Conservation (phyloP, 441 rosid species). For the Isatis lusitanica region DNA sequence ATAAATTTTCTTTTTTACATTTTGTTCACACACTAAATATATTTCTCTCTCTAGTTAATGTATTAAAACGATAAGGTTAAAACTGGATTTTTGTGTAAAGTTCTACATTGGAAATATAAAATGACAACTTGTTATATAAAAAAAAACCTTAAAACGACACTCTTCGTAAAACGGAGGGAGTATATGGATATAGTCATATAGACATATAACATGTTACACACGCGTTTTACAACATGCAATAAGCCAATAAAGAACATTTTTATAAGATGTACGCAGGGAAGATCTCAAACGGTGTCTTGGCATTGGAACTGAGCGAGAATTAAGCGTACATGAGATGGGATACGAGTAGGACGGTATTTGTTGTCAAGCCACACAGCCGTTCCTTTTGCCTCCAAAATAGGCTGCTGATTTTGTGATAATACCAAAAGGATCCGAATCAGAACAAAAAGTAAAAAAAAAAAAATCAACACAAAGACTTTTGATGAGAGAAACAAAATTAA, state of each 20-base stretch:
- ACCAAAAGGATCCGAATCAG: not conserved
- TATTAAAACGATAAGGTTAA: too few species aligned
- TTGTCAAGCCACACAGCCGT: slow-evolving; percentile 80
- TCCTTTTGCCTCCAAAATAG: slow-evolving; percentile 77
- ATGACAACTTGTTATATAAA: too few species aligned
- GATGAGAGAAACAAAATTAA: slow-evolving; percentile 15
- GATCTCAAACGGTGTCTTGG: slow-evolving; percentile 4
- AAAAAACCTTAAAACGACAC: too few species aligned
- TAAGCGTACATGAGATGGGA: slow-evolving; percentile 62
- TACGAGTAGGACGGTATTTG: slow-evolving; percentile 69
- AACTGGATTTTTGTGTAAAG: too few species aligned
- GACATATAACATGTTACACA: not conserved
- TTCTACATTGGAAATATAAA: too few species aligned
- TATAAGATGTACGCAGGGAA: not conserved
- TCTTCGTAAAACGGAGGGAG: too few species aligned
- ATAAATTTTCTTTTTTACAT: too few species aligned
- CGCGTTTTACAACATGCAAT: not conserved
- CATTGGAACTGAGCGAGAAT: slow-evolving; percentile 42
- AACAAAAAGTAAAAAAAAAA: not conserved
- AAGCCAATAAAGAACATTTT: not conserved
- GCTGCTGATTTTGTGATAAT: slow-evolving; percentile 52
- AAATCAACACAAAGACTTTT: not conserved
- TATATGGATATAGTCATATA: not conserved
- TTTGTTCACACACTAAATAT: too few species aligned
- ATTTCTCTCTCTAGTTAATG: too few species aligned